Evolutionary conservation across 108 stramenopile genomes (phyloP).

Genomic region (Skeletonema tropicum): DNA sequence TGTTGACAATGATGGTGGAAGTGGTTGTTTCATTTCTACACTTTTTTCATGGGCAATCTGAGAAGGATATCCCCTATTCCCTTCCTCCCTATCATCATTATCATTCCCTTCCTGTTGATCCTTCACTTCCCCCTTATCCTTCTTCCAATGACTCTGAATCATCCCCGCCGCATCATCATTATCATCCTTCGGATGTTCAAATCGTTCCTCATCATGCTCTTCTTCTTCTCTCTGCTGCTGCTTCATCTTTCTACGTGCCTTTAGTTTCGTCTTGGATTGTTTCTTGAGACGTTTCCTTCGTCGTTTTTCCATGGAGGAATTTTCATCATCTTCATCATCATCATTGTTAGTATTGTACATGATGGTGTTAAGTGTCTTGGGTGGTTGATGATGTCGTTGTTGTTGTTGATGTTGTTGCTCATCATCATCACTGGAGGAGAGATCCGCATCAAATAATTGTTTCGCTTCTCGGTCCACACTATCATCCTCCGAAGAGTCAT

Average conservation of each 20-base stretch:
- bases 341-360: too few species aligned
- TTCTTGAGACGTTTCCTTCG: constrained; percentile 17
- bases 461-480: constrained; percentile 49
- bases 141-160: constrained; percentile 72
- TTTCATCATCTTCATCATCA: not conserved
- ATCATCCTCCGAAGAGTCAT: constrained; percentile 18
- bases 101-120: too few species aligned
- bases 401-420: too few species aligned
- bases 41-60: too few species aligned
- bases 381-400: too few species aligned
- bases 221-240: constrained; percentile 14
- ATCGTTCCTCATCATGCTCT: constrained; percentile 21
- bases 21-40: not conserved
- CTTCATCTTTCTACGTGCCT: not conserved
- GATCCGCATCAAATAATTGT: constrained; percentile 51
- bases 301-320: constrained; percentile 12
- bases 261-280: constrained; percentile 27
- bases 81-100: not conserved
- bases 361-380: constrained; percentile 8
- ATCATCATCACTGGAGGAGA: constrained; percentile 36
- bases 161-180: constrained; percentile 56
- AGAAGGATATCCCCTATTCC: not conserved
- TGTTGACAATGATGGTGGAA: not conserved
- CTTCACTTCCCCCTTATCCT: too few species aligned
- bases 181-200: constrained; percentile 22